Evolutionary conservation across 495 filamentous ascomycete species (phyloP), one percentile per base, ranked within the genome.

Genomic region (Polyplosphaeria fusca): DNA sequence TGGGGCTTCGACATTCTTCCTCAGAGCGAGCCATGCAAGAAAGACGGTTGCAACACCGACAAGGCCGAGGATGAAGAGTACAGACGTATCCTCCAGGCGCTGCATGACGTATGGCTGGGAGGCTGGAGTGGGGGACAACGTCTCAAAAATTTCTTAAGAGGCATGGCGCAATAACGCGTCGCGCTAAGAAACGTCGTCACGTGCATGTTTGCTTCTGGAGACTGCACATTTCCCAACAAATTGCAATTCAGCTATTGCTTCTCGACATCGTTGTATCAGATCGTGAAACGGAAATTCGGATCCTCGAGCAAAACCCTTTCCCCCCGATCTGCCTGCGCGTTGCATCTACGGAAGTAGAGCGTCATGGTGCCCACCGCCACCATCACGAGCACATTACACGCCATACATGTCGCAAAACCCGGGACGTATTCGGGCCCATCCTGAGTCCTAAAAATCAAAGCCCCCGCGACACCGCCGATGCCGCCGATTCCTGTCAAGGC

Each of bases 1-100:
- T 1, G 79, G 75, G 19, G 72, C 71, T 71, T 83, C 81, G 14
- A 28, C 43, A 27, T 66, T 59, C n/a, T 16, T 49, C 13, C 48
- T 25, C 13, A 65, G 25, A 18, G 61, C 27, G 19, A 43, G 19
- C 23, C 55, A 60, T 16, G 50, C 22, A 0, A 55, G 16, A 18
- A 54, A 14, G 2, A 64, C 19, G 1, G 55, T 41, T 9, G 30
- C 1, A 30, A 41, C 9, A 11, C 54, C 43, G 39, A 58, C 53
- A 37, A 40, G 27, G 22, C 42, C 30, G 12, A 55, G 25, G 19
- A 45, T 26, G 32, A 54, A 59, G 3, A 20, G 9, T n/a, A n/a
- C n/a, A 11, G 45, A 23, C 11, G 19, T 32, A n/a, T 35, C 55
- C 50, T 51, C 19, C 2, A 64, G 13, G 20, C 16, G 32, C 16